Conservation (phyloP, 2,329 filamentous ascomycete genomes). For the Macrophomina pseudophaseolina region DNA sequence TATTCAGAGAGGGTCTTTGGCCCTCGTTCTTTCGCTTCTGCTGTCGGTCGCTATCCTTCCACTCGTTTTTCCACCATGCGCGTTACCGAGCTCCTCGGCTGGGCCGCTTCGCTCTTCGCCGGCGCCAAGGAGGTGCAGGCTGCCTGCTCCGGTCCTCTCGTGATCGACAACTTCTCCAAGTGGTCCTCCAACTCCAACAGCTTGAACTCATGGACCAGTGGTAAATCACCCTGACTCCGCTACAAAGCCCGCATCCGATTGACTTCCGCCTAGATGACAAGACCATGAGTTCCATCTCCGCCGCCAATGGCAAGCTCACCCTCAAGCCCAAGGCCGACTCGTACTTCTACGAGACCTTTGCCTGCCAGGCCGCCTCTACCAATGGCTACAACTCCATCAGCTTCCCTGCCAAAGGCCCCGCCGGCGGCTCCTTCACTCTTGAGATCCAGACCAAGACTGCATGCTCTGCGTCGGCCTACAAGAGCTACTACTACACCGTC, state of each 20-base stretch:
- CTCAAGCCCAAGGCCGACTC: slow-evolving; percentile 56
- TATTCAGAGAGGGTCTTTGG: slow-evolving; percentile 29
- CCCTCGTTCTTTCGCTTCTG: slow-evolving; percentile 46
- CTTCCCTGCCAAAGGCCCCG: slow-evolving; percentile 55
- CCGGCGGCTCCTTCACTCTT: slow-evolving; percentile 47
- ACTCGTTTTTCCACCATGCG: slow-evolving; percentile 36
- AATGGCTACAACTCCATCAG: slow-evolving; percentile 56
- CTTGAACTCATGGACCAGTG: slow-evolving; percentile 43
- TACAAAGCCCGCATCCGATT: background rate
- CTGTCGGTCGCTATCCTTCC: slow-evolving; percentile 35
- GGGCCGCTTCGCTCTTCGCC: slow-evolving; percentile 37
- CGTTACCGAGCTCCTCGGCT: slow-evolving; percentile 38
- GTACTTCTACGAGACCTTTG: slow-evolving; percentile 62
- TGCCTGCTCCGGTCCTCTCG: slow-evolving; percentile 43
- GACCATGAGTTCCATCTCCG: slow-evolving; percentile 52
- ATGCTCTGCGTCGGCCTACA: slow-evolving; percentile 49
- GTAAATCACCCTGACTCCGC: slow-evolving; percentile 29
- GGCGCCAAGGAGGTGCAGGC: slow-evolving; percentile 38
- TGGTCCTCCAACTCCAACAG: slow-evolving; percentile 44
- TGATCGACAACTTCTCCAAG: slow-evolving; percentile 47
- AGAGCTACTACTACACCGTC: slow-evolving; percentile 53
- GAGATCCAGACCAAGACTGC: slow-evolving; percentile 56
- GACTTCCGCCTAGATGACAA: slow-evolving; percentile 52
- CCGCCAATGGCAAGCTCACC: slow-evolving; percentile 51
- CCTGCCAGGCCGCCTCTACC: slow-evolving; percentile 52